phyloP scores from a whole-genome alignment of 345 rosid genomes.

The Tarenaya hassleriana region DNA sequence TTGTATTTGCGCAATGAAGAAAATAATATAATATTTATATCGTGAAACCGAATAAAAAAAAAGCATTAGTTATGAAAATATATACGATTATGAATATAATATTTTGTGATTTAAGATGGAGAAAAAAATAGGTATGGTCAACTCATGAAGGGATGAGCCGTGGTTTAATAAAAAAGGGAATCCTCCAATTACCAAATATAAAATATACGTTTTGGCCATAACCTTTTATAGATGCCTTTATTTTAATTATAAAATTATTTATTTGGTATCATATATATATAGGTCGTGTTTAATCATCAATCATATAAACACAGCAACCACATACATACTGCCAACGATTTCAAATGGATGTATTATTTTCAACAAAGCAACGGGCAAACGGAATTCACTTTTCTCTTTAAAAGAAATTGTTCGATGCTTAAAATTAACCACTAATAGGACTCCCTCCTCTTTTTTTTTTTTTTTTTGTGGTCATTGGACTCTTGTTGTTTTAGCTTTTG shows the following conservation, averaged over 20 bases:
- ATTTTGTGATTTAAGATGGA: too few relatives aligned
- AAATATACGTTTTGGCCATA: slow-evolving; percentile 3
- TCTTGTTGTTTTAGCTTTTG: slow-evolving; percentile 5
- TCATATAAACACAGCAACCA: slow-evolving; percentile 20
- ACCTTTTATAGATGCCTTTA: slow-evolving; percentile 7
- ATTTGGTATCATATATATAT: slow-evolving; percentile 18
- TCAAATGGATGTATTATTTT: slow-evolving; percentile 42
- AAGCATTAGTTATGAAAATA: too few relatives aligned
- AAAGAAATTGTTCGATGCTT: slow-evolving; percentile 25
- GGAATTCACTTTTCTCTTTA: slow-evolving; percentile 34
- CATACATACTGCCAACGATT: slow-evolving; percentile 32
- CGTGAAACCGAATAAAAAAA: not conserved
- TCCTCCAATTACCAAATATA: slow-evolving; percentile 9
- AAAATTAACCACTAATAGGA: slow-evolving; percentile 16
- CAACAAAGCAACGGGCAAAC: slow-evolving; percentile 44
- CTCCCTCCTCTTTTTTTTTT: too few relatives aligned
- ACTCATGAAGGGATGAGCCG: too few relatives aligned
- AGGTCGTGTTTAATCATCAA: slow-evolving; percentile 25
- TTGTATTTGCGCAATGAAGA: too few relatives aligned
- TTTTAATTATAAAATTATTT: not conserved
- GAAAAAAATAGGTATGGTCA: slow-evolving; percentile 19
- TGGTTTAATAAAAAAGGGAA: slow-evolving; percentile 26
- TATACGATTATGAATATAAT: too few relatives aligned
- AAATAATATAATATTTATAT: too few relatives aligned
- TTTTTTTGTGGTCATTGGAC: too few relatives aligned